Base-by-base conservation (phyloP, 345 rosid genomes). In the Tarenaya hassleriana region DNA sequence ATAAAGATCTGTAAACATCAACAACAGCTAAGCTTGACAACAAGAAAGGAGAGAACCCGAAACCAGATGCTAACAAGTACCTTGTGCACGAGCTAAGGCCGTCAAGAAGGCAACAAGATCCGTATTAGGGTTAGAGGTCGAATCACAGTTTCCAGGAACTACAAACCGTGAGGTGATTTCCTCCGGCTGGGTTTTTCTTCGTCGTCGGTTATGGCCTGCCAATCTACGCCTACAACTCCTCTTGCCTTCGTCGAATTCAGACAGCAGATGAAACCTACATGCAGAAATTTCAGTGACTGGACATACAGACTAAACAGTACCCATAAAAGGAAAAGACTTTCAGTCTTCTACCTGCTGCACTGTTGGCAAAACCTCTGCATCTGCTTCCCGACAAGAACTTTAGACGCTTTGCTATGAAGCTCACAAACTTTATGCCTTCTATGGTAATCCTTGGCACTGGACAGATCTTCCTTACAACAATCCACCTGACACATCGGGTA, bases 331-430 rank as follows among this genome's bases (percentile, higher is more conserved):
- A 29, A 43, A n/a, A 39, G 1, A 45, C 46, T 19, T 37, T 29
- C 42, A 39, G 16, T 39, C 42, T 29, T 5, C 20, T 32, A 89
- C 97, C 97, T 85, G 90, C 97, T 89, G 53, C 97, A 89, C 82
- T 89, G 97, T 68, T 89, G 97, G 69, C 97, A 89, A 27, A 89
- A 89, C 77, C 97, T 79, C 75, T 89, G 97, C 95, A 89, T 79
- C 75, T 83, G 97, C 50, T 83, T 83, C 41, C 77, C 85, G 27
- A 89, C 90, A 2, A 77, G 75, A 44, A 92, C 89, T 59, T 83
- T 76, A 5, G 83, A 68, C 51, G 89, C 70, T 71, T 89, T 89
- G 73, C 97, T 89, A 55, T 89, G 97, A 71, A 67, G 54, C 62
- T 83, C 82, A 40, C 97, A 89, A 8, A 89, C 97, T 64, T 83